Conservation (phyloP, 2,329 filamentous ascomycete species). For the Capronia coronata region DNA sequence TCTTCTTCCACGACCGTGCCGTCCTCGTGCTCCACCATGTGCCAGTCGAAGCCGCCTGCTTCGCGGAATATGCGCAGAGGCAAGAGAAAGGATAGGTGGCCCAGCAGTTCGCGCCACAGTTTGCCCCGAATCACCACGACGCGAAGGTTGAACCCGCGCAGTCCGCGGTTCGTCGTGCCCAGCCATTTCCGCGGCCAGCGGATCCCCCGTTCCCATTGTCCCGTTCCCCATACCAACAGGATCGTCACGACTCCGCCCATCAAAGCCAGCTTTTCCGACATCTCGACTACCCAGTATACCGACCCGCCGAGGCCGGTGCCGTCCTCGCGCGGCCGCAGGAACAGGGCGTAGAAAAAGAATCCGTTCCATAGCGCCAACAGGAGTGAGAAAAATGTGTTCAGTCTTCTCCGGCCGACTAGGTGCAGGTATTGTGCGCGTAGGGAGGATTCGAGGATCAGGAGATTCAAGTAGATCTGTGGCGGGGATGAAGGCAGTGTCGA, state of each 20-base stretch:
- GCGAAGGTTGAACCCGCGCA: conserved; percentile 92
- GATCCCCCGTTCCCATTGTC: conserved; percentile 92
- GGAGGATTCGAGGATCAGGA: conserved; percentile 91
- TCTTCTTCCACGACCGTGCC: conserved; percentile 70
- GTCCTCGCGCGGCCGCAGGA: conserved; percentile 92
- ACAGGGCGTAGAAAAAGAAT: conserved; percentile 83
- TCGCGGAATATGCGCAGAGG: conserved; percentile 59
- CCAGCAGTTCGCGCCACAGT: conserved; percentile 71
- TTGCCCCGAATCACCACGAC: conserved; percentile 79
- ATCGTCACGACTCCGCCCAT: conserved; percentile 84
- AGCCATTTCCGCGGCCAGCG: conserved; percentile 93
- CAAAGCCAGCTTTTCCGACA: conserved; percentile 81
- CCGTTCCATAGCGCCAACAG: conserved; percentile 73
- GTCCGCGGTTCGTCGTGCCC: conserved; percentile 76
- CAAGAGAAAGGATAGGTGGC: conserved; percentile 67
- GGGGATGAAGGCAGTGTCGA: conserved; percentile 80
- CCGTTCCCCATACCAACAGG: conserved; percentile 84
- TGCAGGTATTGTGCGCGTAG: conserved; percentile 89
- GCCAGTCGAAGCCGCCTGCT: conserved; percentile 55
- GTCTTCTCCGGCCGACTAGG: conserved; percentile 75
- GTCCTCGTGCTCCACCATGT: conserved; percentile 61
- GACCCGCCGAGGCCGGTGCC: conserved; percentile 76
- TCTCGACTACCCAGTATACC: conserved; percentile 94
- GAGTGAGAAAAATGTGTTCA: conserved; percentile 87
- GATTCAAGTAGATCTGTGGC: conserved; percentile 95